Base-by-base conservation (phyloP, 495 filamentous ascomycete species). In the Astrothelium subdiscretum region DNA sequence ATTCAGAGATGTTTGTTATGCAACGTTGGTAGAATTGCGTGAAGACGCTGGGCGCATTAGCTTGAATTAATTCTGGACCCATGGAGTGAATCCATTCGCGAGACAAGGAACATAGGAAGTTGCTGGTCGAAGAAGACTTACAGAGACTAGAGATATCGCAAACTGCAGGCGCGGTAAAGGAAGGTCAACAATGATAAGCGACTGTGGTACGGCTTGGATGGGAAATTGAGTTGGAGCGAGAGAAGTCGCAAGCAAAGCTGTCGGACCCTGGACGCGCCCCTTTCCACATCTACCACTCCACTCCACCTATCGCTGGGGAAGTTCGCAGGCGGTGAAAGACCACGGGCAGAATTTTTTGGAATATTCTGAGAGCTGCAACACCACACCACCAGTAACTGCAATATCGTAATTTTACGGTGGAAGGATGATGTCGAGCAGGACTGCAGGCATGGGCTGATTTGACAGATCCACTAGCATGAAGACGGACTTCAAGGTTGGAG, bases 401-500 rank as follows among this genome's bases (percentile, higher is more conserved):
- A 5, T 18, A 20, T 48, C 43, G 12, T 18, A 48, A 15, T 22
- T 48, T 5, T 5, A 22, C n/a, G 12, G 5, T 5, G 5, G 12
- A 15, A n/a, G 11, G 43, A 48, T 48, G 12, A 48, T 48, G 43
- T 10, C 43, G 5, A n/a, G 10, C 20, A 5, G n/a, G 43, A 12
- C 5, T 48, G n/a, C 43, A 22, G 43, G n/a, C n/a, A n/a, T 48
- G 43, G 43, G 43, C 43, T 48, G 43, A 48, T 48, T 22, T 18
- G n/a, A 48, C n/a, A 48, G n/a, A 15, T 15, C n/a, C 20, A 15
- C 12, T 52, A 87, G 73, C 68, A 96, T 96, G 91, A 96, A 96
- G 87, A 95, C 90, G 31, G 90, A 95, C 75, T 96, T 92, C 70
- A 91, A 90, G 82, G 90, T 92, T 67, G 27, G 75, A 66, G 1